Evolutionary conservation across 495 filamentous ascomycete species (phyloP).

Genomic region (Entonaema liquescens): DNA sequence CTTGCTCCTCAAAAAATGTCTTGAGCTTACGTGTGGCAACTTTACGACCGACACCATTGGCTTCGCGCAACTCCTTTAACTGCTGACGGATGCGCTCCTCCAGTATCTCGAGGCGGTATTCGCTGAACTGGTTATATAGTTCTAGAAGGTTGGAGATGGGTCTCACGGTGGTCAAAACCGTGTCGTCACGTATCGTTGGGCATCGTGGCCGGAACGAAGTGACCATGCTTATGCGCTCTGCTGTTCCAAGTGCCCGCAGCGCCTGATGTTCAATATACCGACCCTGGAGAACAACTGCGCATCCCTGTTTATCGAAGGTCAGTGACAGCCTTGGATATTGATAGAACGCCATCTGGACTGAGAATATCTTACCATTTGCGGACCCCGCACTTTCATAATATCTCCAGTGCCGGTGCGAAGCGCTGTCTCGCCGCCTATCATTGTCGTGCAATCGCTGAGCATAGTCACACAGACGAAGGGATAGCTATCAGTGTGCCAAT

Average conservation of each 20-base stretch:
- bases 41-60: conserved; percentile 50
- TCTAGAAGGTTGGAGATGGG: conserved; percentile 71
- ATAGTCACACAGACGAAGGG: conserved; percentile 81
- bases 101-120: conserved; percentile 76
- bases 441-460: conserved; percentile 74
- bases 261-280: conserved; percentile 78
- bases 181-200: conserved; percentile 69
- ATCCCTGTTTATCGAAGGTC: conserved; percentile 59
- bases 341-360: not conserved
- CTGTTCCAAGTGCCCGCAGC: conserved; percentile 67
- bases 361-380: conserved; percentile 65
- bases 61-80: conserved; percentile 56
- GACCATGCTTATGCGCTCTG: conserved; percentile 76
- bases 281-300: conserved; percentile 73
- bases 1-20: conserved; percentile 60
- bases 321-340: not conserved
- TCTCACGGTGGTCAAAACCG: conserved; percentile 71
- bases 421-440: conserved; percentile 78
- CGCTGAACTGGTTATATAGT: conserved; percentile 74
- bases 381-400: conserved; percentile 73
- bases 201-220: conserved; percentile 73
- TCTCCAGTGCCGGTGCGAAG: conserved; percentile 68
- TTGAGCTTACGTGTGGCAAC: conserved; percentile 57
- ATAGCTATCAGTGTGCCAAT: conserved; percentile 79
- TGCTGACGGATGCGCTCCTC: conserved; percentile 65